These are phyloP conservation scores for Saturnispora silvae DNA, from an alignment of 805 yeast genomes.

Conservation along the genomic window DNA sequence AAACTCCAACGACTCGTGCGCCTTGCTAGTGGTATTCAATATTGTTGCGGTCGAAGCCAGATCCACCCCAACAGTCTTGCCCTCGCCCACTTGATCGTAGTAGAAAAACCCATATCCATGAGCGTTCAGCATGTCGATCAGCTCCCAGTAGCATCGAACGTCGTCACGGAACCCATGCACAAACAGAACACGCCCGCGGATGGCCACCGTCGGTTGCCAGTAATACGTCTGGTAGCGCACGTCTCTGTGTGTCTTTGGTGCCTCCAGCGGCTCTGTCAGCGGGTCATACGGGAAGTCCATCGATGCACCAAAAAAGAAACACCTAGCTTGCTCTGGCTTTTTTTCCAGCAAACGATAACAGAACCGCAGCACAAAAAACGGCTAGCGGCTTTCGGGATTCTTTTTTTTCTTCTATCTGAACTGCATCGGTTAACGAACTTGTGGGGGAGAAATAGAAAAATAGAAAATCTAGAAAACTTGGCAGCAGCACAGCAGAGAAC, in stretches of 20 bases:
- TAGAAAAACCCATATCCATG: conserved; percentile 56
- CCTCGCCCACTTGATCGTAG: conserved; percentile 72
- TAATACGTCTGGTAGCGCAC: conserved; percentile 2
- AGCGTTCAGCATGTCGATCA: conserved; percentile 40
- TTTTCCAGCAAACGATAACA: no score
- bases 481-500: no score
- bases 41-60: conserved; percentile 44
- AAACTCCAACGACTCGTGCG: conserved; percentile 49
- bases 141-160: conserved; percentile 35
- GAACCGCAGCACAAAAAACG: no score
- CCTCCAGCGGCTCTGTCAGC: background rate
- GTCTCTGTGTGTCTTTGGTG: background rate
- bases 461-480: no score
- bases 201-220: conserved; percentile 5
- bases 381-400: no score
- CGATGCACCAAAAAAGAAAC: no score
- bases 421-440: no score
- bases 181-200: conserved; percentile 45
- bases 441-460: no score
- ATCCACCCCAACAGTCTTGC: no score
- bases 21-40: conserved; percentile 42
- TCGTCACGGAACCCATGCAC: conserved; percentile 70
- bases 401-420: no score
- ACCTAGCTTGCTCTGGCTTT: no score
- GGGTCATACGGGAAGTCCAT: conserved; percentile 2